phyloP scores from a whole-genome alignment of 2,329 filamentous ascomycete genomes.

The Trichoderma sp. region DNA sequence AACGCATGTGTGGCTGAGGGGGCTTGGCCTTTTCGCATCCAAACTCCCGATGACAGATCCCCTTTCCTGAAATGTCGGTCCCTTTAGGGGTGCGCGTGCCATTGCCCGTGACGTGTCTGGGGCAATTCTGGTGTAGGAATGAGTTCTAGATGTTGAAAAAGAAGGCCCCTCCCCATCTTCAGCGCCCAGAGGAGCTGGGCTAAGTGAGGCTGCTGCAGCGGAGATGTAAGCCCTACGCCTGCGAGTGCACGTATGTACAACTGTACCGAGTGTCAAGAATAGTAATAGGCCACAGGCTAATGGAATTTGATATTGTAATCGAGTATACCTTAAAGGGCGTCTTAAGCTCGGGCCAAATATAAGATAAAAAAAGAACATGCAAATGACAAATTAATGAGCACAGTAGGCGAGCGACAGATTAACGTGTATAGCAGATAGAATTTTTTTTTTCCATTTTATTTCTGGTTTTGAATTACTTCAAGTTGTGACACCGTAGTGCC shows the following conservation, averaged over 20 bases:
- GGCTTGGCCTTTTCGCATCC: not conserved
- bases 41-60: not conserved
- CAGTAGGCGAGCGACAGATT: not conserved
- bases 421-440: not conserved
- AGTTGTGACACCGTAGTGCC: slow-evolving; percentile 5
- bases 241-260: not conserved
- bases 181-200: not conserved
- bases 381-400: not conserved
- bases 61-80: not conserved
- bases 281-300: not conserved
- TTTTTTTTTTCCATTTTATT: not conserved
- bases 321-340: not conserved
- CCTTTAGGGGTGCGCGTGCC: not conserved
- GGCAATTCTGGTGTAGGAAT: not conserved
- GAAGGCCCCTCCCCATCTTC: not conserved
- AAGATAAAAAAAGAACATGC: not conserved
- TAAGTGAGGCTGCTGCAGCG: slow-evolving; percentile 3
- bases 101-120: not conserved
- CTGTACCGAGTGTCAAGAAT: not conserved
- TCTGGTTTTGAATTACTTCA: slow-evolving; percentile 9
- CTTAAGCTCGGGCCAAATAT: not conserved
- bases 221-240: slow-evolving; percentile 11
- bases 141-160: not conserved
- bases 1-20: slow-evolving; percentile 10
- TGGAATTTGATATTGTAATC: not conserved